A percentile compares a stretch with the other conserved stretches of the same genome.
Conservation (phyloP, 2,329 filamentous ascomycete species). For the Colletotrichum sp. region DNA sequence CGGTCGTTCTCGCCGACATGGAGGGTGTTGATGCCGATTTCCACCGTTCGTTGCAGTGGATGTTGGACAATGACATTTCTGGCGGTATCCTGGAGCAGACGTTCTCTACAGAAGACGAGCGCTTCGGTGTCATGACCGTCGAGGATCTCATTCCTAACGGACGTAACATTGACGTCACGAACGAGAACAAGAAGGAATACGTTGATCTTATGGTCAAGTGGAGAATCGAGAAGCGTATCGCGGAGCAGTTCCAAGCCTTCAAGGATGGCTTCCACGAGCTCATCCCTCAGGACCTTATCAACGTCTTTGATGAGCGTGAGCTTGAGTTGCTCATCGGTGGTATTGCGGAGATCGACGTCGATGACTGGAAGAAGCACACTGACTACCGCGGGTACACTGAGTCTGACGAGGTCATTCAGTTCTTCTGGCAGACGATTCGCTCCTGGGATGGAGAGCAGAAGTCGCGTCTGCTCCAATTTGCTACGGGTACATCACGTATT, state of each 20-base stretch:
- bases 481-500: conserved; percentile 95
- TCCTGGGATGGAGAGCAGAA: conserved; percentile 99
- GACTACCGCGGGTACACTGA: conserved; percentile 99
- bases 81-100: conserved; percentile 93
- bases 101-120: conserved; percentile 96
- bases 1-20: conserved; percentile 92
- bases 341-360: conserved; percentile 99
- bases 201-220: conserved; percentile 98
- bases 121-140: conserved; percentile 92
- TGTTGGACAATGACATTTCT: conserved; percentile 94
- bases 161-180: conserved; percentile 92
- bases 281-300: conserved; percentile 94
- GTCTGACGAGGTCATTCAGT: conserved; percentile 94
- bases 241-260: conserved; percentile 98
- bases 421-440: conserved; percentile 98
- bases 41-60: conserved; percentile 96
- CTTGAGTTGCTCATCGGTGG: conserved; percentile 95
- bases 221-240: conserved; percentile 98
- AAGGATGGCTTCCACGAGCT: conserved; percentile 97
- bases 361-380: conserved; percentile 99
- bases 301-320: conserved; percentile 98
- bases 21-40: conserved; percentile 98
- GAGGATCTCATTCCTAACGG: conserved; percentile 93
- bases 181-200: conserved; percentile 99
- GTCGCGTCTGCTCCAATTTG: conserved; percentile 93